phyloP scores from a whole-genome alignment of 2,329 filamentous ascomycete species.

The Exophiala xenobiotica region DNA sequence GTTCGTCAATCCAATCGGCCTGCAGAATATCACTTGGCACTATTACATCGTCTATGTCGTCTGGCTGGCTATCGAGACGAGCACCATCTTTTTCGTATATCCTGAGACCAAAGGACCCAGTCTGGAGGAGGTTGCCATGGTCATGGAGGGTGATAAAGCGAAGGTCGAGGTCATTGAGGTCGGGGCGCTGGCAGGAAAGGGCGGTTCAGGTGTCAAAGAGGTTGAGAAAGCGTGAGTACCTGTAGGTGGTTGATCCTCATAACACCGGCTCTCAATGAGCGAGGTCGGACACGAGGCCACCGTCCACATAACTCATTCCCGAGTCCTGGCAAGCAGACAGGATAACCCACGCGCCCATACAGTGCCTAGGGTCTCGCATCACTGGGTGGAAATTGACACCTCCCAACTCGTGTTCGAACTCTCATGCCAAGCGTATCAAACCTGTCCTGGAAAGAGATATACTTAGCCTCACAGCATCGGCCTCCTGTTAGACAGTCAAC shows the following conservation, averaged over 20 bases:
- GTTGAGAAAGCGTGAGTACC: slow-evolving; percentile 16
- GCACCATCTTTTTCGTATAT: slow-evolving; percentile 31
- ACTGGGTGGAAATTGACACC: too few species aligned
- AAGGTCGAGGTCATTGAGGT: slow-evolving; percentile 22
- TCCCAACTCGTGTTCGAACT: too few species aligned
- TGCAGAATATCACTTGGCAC: slow-evolving; percentile 37
- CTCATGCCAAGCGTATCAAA: too few species aligned
- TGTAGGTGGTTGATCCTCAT: not conserved
- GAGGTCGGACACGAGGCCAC: too few species aligned
- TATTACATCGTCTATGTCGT: slow-evolving; percentile 42
- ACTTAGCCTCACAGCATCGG: too few species aligned
- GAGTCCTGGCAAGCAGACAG: too few species aligned
- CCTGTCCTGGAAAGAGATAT: too few species aligned
- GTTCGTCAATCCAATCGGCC: slow-evolving; percentile 28
- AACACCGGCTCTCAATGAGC: too few species aligned
- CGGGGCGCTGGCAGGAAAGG: slow-evolving; percentile 13
- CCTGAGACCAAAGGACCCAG: slow-evolving; percentile 34
- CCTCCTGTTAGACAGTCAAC: too few species aligned
- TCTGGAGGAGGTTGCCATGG: slow-evolving; percentile 33
- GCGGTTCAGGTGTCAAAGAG: slow-evolving; percentile 12
- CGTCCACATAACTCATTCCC: too few species aligned
- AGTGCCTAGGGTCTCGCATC: too few species aligned
- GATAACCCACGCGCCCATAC: too few species aligned
- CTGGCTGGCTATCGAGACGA: slow-evolving; percentile 24
- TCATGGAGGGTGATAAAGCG: slow-evolving; percentile 23